These are phyloP conservation scores for Amylocystis lapponica DNA, from an alignment of 768 basidiomycete species.

Conservation along the genomic window DNA sequence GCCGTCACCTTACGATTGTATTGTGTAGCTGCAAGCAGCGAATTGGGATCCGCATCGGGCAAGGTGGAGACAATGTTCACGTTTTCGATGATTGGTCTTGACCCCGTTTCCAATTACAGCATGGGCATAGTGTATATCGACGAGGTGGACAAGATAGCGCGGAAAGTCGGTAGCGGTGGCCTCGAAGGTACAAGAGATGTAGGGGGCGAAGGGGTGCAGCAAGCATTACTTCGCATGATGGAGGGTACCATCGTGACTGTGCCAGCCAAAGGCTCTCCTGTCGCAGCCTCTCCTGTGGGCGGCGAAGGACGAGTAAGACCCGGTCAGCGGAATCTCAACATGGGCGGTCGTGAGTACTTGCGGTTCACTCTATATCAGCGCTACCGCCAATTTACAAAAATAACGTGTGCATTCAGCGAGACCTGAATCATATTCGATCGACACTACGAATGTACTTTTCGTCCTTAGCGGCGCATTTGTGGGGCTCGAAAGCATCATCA, in stretches of 20 bases:
- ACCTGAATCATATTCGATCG: conserved; percentile 68
- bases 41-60: conserved; percentile 85
- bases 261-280: conserved; percentile 58
- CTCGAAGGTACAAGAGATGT: conserved; percentile 79
- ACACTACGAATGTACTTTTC: conserved; percentile 92
- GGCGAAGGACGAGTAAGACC: conserved; percentile 43
- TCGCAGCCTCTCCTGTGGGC: conserved; percentile 41
- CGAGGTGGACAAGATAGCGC: conserved; percentile 91
- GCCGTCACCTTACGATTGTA: neutral
- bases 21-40: conserved; percentile 72
- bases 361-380: neutral
- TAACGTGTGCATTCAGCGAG: conserved; percentile 33
- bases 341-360: conserved; percentile 12
- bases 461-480: conserved; percentile 94
- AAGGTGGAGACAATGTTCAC: conserved; percentile 50
- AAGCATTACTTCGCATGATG: conserved; percentile 88
- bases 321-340: conserved; percentile 43
- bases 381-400: neutral
- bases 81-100: conserved; percentile 2
- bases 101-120: conserved; percentile 34
- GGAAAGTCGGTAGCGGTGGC: conserved; percentile 46
- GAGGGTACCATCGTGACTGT: conserved; percentile 86
- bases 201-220: conserved; percentile 94
- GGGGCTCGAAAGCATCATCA: conserved; percentile 79
- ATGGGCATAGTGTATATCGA: conserved; percentile 96